Evolutionary conservation across 345 rosid species (phyloP), one percentile per base, ranked within the genome.

Genomic region (Murraya koenigii): DNA sequence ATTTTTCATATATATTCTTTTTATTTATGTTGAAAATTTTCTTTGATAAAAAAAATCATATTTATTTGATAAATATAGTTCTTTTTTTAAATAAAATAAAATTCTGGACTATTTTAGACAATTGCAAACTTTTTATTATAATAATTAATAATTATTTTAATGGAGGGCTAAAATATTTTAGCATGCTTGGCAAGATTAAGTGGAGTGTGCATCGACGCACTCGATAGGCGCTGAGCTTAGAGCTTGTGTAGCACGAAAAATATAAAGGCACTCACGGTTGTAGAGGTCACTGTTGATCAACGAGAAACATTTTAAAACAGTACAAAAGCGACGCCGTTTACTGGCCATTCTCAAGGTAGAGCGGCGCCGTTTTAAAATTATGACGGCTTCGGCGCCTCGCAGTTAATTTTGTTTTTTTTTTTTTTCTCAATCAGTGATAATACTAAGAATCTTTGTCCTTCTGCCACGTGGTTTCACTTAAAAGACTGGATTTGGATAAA

Each of bases 201-300:
- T 2, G 9, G 44, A 52, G 59, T 13, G 68, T 68, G 39, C 4
- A 54, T 2, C 20, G 6, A 77, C 80, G 80, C 80, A 71, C 69
- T 47, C 17, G 60, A 5, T 44, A 69, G 69, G 38, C 74, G 33
- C 33, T 14, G 66, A 74, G 44, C 30, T 49, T 75, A 11, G 30
- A 26, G 4, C 20, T 19, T 17, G 22, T 3, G 8, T 23, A 44
- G 39, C 49, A 23, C 60, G 8, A 19, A 32, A 75, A 41, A 74
- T 7, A 3, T 19, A 23, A 44, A 20, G 63, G 9, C 32, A 33
- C 66, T 28, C 6, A 66, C 77, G 72, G 71, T 52, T 63, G 79
- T 71, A 22, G 80, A n/a, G 75, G 82, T 66, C 79, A 65, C 82
- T 78, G 80, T 80, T 83, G 10, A 58, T 79, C 81, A 72, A 83